phyloP scores from a whole-genome alignment of 345 rosid genomes.

The Xanthoceras sorbifolium region DNA sequence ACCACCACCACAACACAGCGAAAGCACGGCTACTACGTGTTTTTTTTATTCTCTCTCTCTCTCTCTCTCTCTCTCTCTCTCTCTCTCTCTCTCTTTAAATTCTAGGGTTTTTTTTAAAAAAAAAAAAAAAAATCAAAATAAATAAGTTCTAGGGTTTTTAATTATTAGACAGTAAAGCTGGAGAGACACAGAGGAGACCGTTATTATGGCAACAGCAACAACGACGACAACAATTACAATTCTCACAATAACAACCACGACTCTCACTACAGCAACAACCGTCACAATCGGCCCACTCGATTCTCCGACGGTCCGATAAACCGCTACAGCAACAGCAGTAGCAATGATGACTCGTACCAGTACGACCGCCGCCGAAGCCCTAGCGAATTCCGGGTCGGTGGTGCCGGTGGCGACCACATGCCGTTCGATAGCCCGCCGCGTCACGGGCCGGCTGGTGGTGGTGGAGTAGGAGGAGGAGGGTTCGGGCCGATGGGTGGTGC shows the following conservation, averaged over 20 bases:
- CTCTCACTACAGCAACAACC: constrained; percentile 38
- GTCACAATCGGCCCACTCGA: constrained; percentile 42
- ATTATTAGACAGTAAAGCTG: constrained; percentile 40
- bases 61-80: neutral
- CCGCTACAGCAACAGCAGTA: constrained; percentile 23
- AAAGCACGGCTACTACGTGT: neutral
- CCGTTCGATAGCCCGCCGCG: constrained; percentile 63
- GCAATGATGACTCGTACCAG: constrained; percentile 37
- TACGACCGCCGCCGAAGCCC: constrained; percentile 70
- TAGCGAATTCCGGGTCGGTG: constrained; percentile 44
- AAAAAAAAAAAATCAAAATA: too few relatives aligned
- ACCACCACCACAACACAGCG: too few relatives aligned
- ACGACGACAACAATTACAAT: constrained; percentile 20
- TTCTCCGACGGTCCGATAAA: constrained; percentile 46
- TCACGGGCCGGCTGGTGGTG: constrained; percentile 36
- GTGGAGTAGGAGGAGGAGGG: constrained; percentile 38
- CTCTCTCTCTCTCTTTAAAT: neutral
- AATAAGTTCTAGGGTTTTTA: constrained; percentile 27
- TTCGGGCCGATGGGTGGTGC: constrained; percentile 37
- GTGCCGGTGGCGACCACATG: constrained; percentile 40
- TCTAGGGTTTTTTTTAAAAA: constrained; percentile 41
- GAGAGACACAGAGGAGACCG: constrained; percentile 81
- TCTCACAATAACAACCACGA: constrained; percentile 35
- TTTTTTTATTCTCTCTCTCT: neutral
- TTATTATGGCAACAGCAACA: constrained; percentile 40